Conservation (phyloP, 768 basidiomycete genomes). For the Chalciporus pseudorubinellus region DNA sequence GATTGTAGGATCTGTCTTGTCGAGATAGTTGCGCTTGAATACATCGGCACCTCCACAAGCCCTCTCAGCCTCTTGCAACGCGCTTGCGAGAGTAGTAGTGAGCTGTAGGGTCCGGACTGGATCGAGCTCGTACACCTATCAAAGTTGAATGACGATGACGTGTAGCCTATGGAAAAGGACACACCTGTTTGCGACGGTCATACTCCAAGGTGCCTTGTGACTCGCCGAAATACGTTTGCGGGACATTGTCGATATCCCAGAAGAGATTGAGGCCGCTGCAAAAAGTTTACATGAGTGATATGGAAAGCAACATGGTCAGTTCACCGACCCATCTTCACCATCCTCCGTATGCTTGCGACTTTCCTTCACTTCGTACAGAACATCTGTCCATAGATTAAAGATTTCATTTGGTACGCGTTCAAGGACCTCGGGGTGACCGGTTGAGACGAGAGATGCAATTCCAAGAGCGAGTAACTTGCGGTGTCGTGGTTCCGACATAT, state of each 20-base stretch:
- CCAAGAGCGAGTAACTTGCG: constrained; percentile 86
- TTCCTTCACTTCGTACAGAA: constrained; percentile 84
- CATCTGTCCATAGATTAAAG: constrained; percentile 86
- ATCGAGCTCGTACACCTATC: constrained; percentile 67
- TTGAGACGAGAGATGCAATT: constrained; percentile 72
- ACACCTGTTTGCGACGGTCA: constrained; percentile 68
- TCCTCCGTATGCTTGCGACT: constrained; percentile 40
- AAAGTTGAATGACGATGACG: constrained; percentile 7
- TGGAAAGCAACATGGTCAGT: background rate
- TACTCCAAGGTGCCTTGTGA: constrained; percentile 74
- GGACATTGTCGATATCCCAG: constrained; percentile 69
- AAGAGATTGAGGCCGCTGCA: constrained; percentile 47
- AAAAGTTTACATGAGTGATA: background rate
- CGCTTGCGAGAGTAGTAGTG: constrained; percentile 53
- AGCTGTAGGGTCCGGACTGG: constrained; percentile 67
- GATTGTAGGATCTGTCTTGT: constrained; percentile 69
- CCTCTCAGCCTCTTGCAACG: constrained; percentile 63
- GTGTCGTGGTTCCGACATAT: constrained; percentile 81
- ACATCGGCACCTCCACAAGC: constrained; percentile 53
- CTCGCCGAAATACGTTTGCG: constrained; percentile 56
- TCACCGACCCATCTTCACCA: constrained; percentile 38
- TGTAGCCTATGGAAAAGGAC: constrained; percentile 18
- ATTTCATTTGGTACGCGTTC: constrained; percentile 69
- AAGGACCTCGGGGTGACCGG: constrained; percentile 71
- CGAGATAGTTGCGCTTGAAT: constrained; percentile 61